Conservation (phyloP, 2,329 filamentous ascomycete species). For the Leptographium procerum region DNA sequence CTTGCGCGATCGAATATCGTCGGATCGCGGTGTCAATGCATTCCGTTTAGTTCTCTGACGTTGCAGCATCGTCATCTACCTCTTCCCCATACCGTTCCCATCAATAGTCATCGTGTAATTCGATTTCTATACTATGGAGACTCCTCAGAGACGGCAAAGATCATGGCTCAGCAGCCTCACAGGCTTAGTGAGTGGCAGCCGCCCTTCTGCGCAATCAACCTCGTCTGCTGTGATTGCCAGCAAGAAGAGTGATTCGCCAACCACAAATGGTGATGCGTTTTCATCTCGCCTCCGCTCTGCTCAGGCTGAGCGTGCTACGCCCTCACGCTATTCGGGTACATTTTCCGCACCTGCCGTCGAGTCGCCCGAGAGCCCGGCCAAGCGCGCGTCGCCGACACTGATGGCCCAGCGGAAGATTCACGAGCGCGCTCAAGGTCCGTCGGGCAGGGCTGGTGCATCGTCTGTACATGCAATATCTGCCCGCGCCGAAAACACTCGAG, state of each 20-base stretch:
- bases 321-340: slow-evolving; percentile 8
- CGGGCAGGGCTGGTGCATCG: slow-evolving; percentile 12
- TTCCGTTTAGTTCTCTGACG: neutral
- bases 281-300: neutral
- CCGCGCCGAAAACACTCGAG: neutral
- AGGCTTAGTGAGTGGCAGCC: slow-evolving; percentile 7
- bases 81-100: neutral
- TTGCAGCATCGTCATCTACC: neutral
- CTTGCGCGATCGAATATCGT: neutral
- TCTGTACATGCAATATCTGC: neutral
- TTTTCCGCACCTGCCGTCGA: slow-evolving; percentile 13
- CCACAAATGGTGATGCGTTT: neutral
- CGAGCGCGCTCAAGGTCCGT: slow-evolving; percentile 21
- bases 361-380: slow-evolving; percentile 20
- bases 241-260: neutral
- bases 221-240: neutral
- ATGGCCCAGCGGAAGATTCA: slow-evolving; percentile 24
- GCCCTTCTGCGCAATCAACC: neutral
- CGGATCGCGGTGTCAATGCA: neutral
- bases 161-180: slow-evolving; percentile 11
- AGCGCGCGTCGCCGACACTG: slow-evolving; percentile 21
- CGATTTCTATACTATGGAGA: slow-evolving; percentile 3
- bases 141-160: slow-evolving; percentile 6
- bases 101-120: neutral
- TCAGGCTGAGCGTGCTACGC: slow-evolving; percentile 4